phyloP scores from a whole-genome alignment of 441 rosid genomes.

The Aquilaria agallochum region DNA sequence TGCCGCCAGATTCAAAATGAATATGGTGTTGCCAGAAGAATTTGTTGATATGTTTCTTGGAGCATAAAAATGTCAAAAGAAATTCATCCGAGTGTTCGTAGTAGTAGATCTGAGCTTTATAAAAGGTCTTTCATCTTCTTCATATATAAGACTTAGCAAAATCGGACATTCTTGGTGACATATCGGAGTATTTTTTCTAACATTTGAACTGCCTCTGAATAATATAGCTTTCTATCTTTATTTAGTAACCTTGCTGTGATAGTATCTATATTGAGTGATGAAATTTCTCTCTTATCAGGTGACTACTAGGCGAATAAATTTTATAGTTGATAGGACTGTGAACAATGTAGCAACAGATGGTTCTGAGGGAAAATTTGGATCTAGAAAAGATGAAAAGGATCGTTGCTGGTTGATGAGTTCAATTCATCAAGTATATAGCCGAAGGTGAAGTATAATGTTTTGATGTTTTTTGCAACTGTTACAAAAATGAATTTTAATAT shows the following conservation, averaged over 20 bases:
- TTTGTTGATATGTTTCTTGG: too few species aligned
- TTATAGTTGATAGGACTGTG: constrained; percentile 70
- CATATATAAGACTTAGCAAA: too few species aligned
- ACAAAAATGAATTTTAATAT: too few species aligned
- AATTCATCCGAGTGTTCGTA: too few species aligned
- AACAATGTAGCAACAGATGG: constrained; percentile 34
- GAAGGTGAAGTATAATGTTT: constrained; percentile 52
- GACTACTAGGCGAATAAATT: constrained; percentile 88
- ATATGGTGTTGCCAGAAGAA: too few species aligned
- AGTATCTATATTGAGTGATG: neutral
- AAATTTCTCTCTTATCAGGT: constrained; percentile 47
- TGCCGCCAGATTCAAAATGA: too few species aligned
- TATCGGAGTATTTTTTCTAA: too few species aligned
- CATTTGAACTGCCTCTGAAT: neutral
- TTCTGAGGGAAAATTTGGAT: constrained; percentile 42
- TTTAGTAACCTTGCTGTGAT: constrained; percentile 4
- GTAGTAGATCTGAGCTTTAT: too few species aligned
- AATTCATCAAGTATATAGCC: constrained; percentile 96
- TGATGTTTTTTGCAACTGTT: constrained; percentile 5
- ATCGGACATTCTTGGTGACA: too few species aligned
- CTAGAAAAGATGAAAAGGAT: constrained; percentile 66
- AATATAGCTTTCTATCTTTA: neutral
- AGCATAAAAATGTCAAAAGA: too few species aligned
- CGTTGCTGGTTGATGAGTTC: constrained; percentile 90
- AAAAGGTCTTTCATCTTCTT: too few species aligned